Evolutionary conservation across 768 basidiomycete genomes (phyloP).

Genomic region (Peribolospora baueri): DNA sequence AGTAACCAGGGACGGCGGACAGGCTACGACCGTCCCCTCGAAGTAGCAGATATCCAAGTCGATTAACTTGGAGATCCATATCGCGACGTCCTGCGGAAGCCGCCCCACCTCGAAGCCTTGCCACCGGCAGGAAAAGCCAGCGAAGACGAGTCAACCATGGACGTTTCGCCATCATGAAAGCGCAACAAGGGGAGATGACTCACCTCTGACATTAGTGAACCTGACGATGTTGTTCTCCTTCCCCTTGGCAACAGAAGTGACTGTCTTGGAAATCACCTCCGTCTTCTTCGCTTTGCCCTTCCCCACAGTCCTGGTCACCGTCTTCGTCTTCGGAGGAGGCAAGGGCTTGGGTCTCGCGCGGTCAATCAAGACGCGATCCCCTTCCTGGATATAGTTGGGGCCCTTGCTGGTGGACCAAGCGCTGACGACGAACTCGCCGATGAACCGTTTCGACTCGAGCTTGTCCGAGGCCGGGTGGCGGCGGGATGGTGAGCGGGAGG

Average conservation of each 20-base stretch:
- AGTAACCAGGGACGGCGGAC: conserved; percentile 41
- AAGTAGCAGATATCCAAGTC: conserved; percentile 24
- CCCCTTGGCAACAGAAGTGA: not conserved
- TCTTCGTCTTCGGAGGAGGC: too few relatives aligned
- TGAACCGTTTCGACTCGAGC: too few relatives aligned
- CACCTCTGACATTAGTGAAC: not conserved
- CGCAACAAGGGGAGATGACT: not conserved
- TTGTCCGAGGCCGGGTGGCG: too few relatives aligned
- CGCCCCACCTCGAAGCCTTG: conserved; percentile 44
- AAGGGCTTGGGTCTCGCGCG: too few relatives aligned
- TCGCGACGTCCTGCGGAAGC: conserved; percentile 40
- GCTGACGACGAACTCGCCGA: too few relatives aligned
- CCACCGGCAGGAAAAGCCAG: not conserved
- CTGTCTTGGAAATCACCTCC: too few relatives aligned
- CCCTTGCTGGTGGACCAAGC: too few relatives aligned
- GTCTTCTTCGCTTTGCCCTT: too few relatives aligned
- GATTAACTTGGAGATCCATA: conserved; percentile 49
- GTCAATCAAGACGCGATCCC: too few relatives aligned
- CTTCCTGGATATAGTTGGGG: too few relatives aligned
- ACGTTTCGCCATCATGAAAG: not conserved
- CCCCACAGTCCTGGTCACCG: too few relatives aligned
- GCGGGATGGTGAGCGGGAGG: too few relatives aligned
- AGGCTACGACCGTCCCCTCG: conserved; percentile 29
- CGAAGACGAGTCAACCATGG: not conserved
- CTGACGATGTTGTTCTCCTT: conserved; percentile 10